Base-by-base conservation (phyloP, 768 basidiomycete genomes). In the Lyophyllum atratum region DNA sequence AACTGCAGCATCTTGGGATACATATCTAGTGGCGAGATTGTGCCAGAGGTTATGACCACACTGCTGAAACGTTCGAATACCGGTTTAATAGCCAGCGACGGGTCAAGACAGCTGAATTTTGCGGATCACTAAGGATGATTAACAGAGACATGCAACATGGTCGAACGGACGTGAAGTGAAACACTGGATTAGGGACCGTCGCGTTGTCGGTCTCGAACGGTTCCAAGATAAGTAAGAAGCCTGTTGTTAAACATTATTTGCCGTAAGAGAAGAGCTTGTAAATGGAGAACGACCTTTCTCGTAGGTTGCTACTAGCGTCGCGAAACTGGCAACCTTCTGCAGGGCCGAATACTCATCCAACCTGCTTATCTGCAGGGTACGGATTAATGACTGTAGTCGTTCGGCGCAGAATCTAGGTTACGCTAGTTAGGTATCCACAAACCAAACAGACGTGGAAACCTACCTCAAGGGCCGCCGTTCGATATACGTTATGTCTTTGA, bases 1-100 rank as follows among this genome's bases (percentile, higher is more conserved):
- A 99, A 99, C 63, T 95, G 93, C 28, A 99, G 80, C 92, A 99
- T 99, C 75, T 98, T 99, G 12, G 97, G 97, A 72, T 99, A 99
- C 97, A 99, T 99, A 74, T 99, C 97, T 56, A 99, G 74, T 2
- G 97, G 97, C 1, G 95, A 98, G 64, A 99, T 94, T 11, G 97
- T 99, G 64, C 97, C 97, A 4, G 95, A 98, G 0, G 97, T 99
- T 70, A 99, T 99, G 61, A 99, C 94, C 21, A 99, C 97, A 59
- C 91, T 93, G 70, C 93, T 95, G 70, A 98, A 99, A 28, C 95
- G 90, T 68, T 99, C 97, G 69, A 99, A 98, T 17, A 99, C 92
- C 0, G 97, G 97, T 64, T 93, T 92, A 65, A 99, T 99, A 9
- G 97, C 97, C 31, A 99, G 83, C 0, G 96, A 93, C 2, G 97